phyloP scores from a whole-genome alignment of 768 basidiomycete species.

The Termitomyces sp. region DNA sequence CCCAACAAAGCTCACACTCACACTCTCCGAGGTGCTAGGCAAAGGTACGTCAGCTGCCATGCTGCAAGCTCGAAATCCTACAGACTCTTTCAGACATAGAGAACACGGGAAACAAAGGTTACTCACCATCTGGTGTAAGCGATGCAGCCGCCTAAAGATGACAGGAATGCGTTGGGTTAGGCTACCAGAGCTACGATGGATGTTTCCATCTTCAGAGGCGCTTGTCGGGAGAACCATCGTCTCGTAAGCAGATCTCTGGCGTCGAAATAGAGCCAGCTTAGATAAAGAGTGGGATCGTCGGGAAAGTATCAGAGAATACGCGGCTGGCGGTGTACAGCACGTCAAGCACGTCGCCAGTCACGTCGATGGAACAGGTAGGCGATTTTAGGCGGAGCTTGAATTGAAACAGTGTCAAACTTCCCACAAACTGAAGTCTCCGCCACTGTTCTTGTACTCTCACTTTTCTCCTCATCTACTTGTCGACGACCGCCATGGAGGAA shows the following conservation, averaged over 20 bases:
- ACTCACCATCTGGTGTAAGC: conserved; percentile 85
- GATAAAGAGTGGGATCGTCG: conserved; percentile 1
- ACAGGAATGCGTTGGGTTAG: conserved; percentile 64
- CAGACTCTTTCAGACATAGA: background rate
- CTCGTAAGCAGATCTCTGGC: conserved; percentile 27
- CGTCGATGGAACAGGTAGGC: conserved; percentile 11
- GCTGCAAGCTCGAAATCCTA: conserved; percentile 97
- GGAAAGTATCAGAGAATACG: background rate
- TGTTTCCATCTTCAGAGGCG: conserved; percentile 37
- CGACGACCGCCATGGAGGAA: conserved; percentile 48
- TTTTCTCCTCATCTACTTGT: conserved; percentile 6
- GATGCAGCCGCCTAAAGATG: conserved; percentile 75
- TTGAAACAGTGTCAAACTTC: conserved; percentile 6
- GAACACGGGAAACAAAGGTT: background rate
- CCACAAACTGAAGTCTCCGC: conserved; percentile 1
- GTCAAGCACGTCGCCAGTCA: conserved; percentile 13
- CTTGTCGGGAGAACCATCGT: conserved; percentile 38
- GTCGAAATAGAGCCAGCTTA: conserved; percentile 38
- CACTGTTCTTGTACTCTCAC: conserved; percentile 15
- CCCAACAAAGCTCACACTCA: conserved; percentile 33
- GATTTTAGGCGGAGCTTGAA: conserved; percentile 18
- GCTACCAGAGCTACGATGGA: conserved; percentile 29
- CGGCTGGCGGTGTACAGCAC: conserved; percentile 3
- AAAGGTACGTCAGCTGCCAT: conserved; percentile 94
- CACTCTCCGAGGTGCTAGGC: conserved; percentile 90